Conservation (phyloP, 345 rosid species). For the Clarkia xantiana region DNA sequence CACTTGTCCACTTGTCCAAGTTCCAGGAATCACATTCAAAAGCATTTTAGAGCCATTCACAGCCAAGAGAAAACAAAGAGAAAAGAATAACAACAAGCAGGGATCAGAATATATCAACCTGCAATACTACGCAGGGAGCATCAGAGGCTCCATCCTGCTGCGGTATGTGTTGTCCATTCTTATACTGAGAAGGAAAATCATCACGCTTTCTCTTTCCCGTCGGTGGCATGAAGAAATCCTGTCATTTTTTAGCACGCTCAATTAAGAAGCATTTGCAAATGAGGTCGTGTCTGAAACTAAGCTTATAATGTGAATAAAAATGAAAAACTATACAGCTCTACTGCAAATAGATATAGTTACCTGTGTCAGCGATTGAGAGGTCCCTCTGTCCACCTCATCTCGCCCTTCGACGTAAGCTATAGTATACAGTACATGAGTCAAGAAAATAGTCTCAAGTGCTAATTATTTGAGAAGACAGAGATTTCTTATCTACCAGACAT, state of each 20-base stretch:
- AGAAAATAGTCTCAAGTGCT: slow-evolving; percentile 8
- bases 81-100: background rate
- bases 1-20: no score
- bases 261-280: background rate
- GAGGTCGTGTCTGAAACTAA: background rate
- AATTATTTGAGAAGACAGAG: slow-evolving; percentile 1
- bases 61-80: background rate
- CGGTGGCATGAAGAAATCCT: slow-evolving; percentile 76
- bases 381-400: slow-evolving; percentile 71
- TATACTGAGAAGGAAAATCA: slow-evolving; percentile 49
- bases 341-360: slow-evolving; percentile 15
- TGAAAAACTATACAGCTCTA: background rate
- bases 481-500: slow-evolving; percentile 4
- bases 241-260: slow-evolving; percentile 15
- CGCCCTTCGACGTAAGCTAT: slow-evolving; percentile 92
- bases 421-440: slow-evolving; percentile 2
- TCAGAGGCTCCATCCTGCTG: slow-evolving; percentile 96
- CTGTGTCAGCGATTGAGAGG: slow-evolving; percentile 65
- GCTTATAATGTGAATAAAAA: background rate
- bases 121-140: slow-evolving; percentile 24
- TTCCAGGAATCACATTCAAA: no score
- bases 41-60: background rate
- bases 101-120: slow-evolving; percentile 11
- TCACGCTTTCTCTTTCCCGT: slow-evolving; percentile 94
- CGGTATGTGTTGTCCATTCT: slow-evolving; percentile 79